Evolutionary conservation across 140 eudicot genomes (phyloP).

Genomic region (Anethum foeniculum): DNA sequence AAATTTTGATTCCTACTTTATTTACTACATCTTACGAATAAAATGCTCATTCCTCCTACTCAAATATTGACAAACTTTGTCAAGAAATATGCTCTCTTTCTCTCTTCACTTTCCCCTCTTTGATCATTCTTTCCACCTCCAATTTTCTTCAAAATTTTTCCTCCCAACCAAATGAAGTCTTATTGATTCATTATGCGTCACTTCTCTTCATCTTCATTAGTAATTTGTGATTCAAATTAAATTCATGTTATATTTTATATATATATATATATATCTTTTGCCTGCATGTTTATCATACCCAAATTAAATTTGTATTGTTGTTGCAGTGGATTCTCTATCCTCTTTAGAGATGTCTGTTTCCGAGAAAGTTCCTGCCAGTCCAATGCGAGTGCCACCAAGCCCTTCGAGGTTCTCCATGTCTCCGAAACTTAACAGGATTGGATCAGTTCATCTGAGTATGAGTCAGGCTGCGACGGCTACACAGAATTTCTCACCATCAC

Average conservation of each 20-base stretch:
- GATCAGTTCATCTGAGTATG: conserved; percentile 78
- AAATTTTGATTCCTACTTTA: background rate
- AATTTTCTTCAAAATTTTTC: background rate
- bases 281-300: conserved; percentile 7
- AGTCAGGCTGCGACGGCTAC: conserved; percentile 66
- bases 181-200: background rate
- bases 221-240: background rate
- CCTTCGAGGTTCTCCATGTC: conserved; percentile 83
- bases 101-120: background rate
- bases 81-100: background rate
- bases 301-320: conserved; percentile 3
- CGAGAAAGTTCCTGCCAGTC: conserved; percentile 68
- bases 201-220: conserved; percentile 2
- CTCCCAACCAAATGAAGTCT: background rate
- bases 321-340: conserved; percentile 70
- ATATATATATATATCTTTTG: background rate
- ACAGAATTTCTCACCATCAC: conserved; percentile 62
- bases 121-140: background rate
- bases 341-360: conserved; percentile 61
- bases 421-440: conserved; percentile 65
- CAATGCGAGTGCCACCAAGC: conserved; percentile 79
- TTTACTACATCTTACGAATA: background rate
- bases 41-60: background rate
- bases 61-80: background rate
- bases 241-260: background rate